Base-by-base conservation (phyloP, 345 rosid species). In the Durio zibethinus region DNA sequence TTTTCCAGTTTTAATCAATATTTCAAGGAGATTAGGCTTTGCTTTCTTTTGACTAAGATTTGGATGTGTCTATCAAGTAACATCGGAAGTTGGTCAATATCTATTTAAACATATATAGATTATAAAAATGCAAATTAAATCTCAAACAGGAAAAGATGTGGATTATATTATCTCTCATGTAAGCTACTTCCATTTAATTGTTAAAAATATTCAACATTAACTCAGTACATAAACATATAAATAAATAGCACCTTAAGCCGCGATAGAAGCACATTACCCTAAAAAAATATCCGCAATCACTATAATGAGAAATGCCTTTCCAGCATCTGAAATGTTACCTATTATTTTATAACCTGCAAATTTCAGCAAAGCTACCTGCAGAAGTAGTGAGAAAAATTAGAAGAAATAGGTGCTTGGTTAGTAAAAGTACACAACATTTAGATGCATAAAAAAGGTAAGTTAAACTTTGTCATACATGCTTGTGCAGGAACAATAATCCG, bases 361-460 rank as follows among this genome's bases (percentile, higher is more conserved):
- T 78, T 93, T 95, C 87, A 95, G 85, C 90, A 95, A 87, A 72
- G 98, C 92, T 83, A 90, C 96, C 98, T 93, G 96, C 84, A 82
- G 72, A 42, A 77, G 50, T 47, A 16, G 68, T 36, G 68, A 72
- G 66, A 54, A 5, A 71, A 67, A 68, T 21, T 63, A 73, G 42
- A 43, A 48, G 23, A 65, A 54, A 20, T 63, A 66, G 10, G 31
- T 50, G 5, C 74, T 74, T 33, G 31, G 47, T 0, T 33, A 38
- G 47, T 0, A 42, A 45, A 61, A 29, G 72, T 52, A 18, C 48
- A 25, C 7, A 50, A 54, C 31, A 56, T n/a, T 20, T 50, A n/a
- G 74, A 31, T 59, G 67, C 53, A 54, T 69, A 61, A 9, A 76
- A 20, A 80, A 70, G 70, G 43, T 27, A 59, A 48, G 25, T 36